phyloP scores from a whole-genome alignment of 163 green algal species.

The Volvox carteri region DNA sequence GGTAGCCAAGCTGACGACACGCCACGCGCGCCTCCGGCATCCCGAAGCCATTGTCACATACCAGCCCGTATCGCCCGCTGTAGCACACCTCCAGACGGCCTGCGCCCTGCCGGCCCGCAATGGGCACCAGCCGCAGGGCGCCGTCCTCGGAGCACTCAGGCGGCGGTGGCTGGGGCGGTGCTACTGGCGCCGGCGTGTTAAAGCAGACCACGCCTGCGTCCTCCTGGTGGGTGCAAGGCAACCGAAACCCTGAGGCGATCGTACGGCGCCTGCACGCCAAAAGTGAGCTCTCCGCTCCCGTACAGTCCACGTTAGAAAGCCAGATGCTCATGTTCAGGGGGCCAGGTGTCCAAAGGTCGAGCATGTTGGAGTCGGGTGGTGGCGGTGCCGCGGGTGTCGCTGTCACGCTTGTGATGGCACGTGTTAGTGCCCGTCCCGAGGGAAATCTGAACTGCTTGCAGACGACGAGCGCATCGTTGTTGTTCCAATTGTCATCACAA shows the following conservation, averaged over 20 bases:
- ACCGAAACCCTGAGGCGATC: neutral
- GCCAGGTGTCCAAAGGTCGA: neutral
- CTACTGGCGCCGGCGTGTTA: neutral
- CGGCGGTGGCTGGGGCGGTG: slow-evolving; percentile 23
- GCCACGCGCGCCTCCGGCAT: slow-evolving; percentile 40
- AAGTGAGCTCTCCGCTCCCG: neutral
- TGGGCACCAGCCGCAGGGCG: slow-evolving; percentile 18
- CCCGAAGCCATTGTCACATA: slow-evolving; percentile 41
- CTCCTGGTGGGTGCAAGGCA: slow-evolving; percentile 37
- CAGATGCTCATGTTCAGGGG: slow-evolving; percentile 49
- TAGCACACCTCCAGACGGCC: slow-evolving; percentile 55
- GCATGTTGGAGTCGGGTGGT: neutral
- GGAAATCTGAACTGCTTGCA: slow-evolving; percentile 43
- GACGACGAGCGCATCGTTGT: slow-evolving; percentile 35
- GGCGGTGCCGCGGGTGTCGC: neutral
- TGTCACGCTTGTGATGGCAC: neutral
- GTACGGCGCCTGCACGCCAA: neutral
- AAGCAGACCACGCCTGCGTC: slow-evolving; percentile 40
- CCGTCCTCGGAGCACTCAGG: slow-evolving; percentile 39
- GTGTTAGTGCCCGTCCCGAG: slow-evolving; percentile 7
- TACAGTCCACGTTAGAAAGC: slow-evolving; percentile 6
- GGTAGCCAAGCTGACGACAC: slow-evolving; percentile 56
- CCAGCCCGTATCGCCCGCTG: slow-evolving; percentile 34
- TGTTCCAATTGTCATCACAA: slow-evolving; percentile 53
- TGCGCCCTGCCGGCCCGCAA: neutral